Evolutionary conservation across 208 protist species (phyloP).

Genomic region (Phytomonas sp.): DNA sequence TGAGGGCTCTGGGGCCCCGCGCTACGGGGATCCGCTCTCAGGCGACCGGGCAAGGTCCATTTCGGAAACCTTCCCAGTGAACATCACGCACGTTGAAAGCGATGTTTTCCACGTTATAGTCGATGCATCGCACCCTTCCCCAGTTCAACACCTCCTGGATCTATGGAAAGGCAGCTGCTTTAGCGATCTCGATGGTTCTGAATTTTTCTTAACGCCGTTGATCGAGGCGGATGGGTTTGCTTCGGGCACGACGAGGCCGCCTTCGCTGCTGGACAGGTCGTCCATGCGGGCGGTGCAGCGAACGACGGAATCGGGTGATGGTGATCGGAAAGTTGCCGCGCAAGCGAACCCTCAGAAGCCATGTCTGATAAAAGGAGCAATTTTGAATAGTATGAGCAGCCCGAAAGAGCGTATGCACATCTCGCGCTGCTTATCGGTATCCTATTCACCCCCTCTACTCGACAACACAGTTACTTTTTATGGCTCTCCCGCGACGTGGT

Average conservation of each 20-base stretch:
- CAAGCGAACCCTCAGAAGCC: too few species aligned
- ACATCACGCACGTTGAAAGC: conserved; percentile 26
- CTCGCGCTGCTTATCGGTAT: neutral
- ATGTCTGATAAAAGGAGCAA: too few species aligned
- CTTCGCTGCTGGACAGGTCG: conserved; percentile 5
- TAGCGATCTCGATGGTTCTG: conserved; percentile 17
- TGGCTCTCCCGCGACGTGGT: neutral
- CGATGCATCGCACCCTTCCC: conserved; percentile 13
- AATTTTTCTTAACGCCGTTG: conserved; percentile 29
- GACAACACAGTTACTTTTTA: neutral
- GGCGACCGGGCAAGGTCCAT: neutral
- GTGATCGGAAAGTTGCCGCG: neutral
- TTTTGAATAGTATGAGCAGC: neutral
- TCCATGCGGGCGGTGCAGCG: neutral
- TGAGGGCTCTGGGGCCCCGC: too few species aligned
- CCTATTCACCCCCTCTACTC: neutral
- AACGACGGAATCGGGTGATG: neutral
- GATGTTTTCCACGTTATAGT: conserved; percentile 24
- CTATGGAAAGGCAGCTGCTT: conserved; percentile 17
- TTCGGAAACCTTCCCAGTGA: conserved; percentile 18
- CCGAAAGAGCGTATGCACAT: neutral
- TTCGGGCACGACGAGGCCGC: conserved; percentile 7
- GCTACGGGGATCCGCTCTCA: too few species aligned
- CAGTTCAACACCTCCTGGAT: conserved; percentile 18
- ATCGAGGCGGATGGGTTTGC: conserved; percentile 11